Base-by-base conservation (phyloP, 2,329 filamentous ascomycete species). In the Cladophialophora immunda region DNA sequence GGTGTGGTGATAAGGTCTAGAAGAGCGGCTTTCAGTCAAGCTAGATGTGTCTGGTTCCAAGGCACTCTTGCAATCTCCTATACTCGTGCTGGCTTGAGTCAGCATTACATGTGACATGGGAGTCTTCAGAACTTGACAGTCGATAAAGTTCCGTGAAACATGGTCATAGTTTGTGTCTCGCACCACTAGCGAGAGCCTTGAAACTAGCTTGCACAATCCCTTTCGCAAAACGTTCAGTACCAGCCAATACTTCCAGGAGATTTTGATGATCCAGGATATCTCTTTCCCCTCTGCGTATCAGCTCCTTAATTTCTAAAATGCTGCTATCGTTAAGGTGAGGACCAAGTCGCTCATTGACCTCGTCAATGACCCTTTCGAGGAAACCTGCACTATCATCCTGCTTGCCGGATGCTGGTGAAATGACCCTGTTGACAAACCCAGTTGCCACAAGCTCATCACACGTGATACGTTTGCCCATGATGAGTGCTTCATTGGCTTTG, bases 401-500 rank as follows among this genome's bases (percentile, higher is more conserved):
- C 71, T 93, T 87, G 22, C 85, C 89, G 68, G 83, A 81, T 63
- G 84, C 84, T 45, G 84, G 79, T 9, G 82, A 81, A 71, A 97
- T 91, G 15, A 97, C 84, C 78, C 90, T 91, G 74, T 97, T 98
- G 53, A 96, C 92, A 74, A 93, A 98, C 0, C 94, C 94, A 2
- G 87, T 85, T 9, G 84, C 81, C 68, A 93, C 83, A 32, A 98
- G 84, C 75, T 97, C 92, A 25, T 90, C 86, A 30, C 86, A 86
- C 0, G 83, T 77, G 72, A 98, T 92, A 50, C 89, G 85, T 78
- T 91, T 91, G 74, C 90, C 93, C 90, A 97, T 95, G 71, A 98
- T 89, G 9, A 98, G 85, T 15, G 94, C 94, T 83, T 98, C 94
- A 76, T 96, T 96, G 6, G 93, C 93, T 76, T 92, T 91, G 65